Percentiles rank a stretch among this genome's conserved stretches.
These are phyloP conservation scores for Globisporangium acanthophoron DNA, from an alignment of 352 stramenopile genomes.

Conservation along the genomic window DNA sequence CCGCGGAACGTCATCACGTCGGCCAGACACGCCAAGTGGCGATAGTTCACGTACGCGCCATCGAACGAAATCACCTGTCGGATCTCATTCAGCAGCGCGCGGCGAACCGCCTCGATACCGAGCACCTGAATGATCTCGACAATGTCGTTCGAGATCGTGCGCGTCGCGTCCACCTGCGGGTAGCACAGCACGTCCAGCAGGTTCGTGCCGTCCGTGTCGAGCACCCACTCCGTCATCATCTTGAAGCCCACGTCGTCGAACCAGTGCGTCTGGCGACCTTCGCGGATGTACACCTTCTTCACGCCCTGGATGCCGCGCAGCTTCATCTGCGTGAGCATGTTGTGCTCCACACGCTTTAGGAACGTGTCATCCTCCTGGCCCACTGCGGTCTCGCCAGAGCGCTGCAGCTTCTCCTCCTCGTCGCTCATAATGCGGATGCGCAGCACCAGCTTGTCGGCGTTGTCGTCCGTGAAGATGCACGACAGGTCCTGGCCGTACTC, in stretches of 20 bases:
- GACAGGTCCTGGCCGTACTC: constrained; percentile 95
- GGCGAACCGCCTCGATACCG: constrained; percentile 89
- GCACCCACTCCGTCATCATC: constrained; percentile 95
- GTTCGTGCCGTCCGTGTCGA: constrained; percentile 99
- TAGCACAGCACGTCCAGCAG: constrained; percentile 96
- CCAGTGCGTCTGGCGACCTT: constrained; percentile 93
- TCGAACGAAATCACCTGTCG: constrained; percentile 98
- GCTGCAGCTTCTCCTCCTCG: constrained; percentile 84
- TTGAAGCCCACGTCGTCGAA: constrained; percentile 95
- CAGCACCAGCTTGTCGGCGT: constrained; percentile 96
- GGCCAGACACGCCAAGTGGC: constrained; percentile 96
- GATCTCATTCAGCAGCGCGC: constrained; percentile 94
- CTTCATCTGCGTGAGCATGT: constrained; percentile 96
- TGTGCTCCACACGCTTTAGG: constrained; percentile 97
- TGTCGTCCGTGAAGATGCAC: constrained; percentile 98
- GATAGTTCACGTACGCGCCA: constrained; percentile 99
- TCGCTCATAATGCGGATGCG: constrained; percentile 97
- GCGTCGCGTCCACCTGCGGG: constrained; percentile 94
- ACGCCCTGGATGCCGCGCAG: constrained; percentile 96
- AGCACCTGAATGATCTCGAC: constrained; percentile 98
- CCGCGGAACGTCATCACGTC: constrained; percentile 99
- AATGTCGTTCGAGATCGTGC: constrained; percentile 99
- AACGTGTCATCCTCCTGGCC: constrained; percentile 93
- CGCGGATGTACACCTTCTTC: constrained; percentile 98
- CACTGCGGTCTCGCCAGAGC: constrained; percentile 77